These are phyloP conservation scores for Fraxinus excelsior DNA, from an alignment of 257 asterid genomes.

Conservation along the genomic window DNA sequence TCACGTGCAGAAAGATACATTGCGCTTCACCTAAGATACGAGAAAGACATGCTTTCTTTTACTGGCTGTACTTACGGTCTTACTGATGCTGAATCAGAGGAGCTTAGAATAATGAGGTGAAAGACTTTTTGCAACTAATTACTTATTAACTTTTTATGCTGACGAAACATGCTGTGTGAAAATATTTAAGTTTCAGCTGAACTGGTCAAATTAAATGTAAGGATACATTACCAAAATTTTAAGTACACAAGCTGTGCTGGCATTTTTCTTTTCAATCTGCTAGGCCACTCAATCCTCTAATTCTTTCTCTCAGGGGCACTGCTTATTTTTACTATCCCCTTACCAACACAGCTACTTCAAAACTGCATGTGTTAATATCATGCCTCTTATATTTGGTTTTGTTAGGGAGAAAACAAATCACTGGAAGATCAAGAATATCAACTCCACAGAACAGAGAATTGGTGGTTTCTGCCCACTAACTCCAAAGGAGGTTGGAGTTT, in stretches of 20 bases:
- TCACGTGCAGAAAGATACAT: conserved; percentile 72
- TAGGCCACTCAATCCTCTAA: neutral
- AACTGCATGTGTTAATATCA: neutral
- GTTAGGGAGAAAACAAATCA: conserved; percentile 79
- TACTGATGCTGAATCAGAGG: conserved; percentile 76
- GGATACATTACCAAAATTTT: too few species aligned
- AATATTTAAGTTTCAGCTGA: neutral
- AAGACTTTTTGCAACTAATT: conserved; percentile 3
- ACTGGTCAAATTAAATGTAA: neutral
- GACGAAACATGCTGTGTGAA: neutral
- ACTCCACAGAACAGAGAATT: conserved; percentile 83
- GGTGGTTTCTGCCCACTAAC: conserved; percentile 93
- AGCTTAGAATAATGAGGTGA: conserved; percentile 86
- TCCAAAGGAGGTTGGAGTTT: conserved; percentile 90
- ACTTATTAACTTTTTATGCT: neutral
- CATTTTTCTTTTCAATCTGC: neutral
- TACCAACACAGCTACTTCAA: neutral
- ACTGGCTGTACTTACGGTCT: conserved; percentile 96
- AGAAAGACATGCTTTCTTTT: conserved; percentile 95
- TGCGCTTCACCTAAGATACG: conserved; percentile 93
- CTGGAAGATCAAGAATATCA: conserved; percentile 85
- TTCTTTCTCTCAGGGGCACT: conserved; percentile 10
- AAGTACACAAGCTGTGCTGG: too few species aligned
- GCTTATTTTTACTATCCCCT: conserved; percentile 13
- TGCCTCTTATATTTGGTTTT: conserved; percentile 20